Percentiles rank a stretch among this genome's conserved stretches.
These are phyloP conservation scores for Cercospora sp. DNA, from an alignment of 2,329 filamentous ascomycete species.

Conservation along the genomic window DNA sequence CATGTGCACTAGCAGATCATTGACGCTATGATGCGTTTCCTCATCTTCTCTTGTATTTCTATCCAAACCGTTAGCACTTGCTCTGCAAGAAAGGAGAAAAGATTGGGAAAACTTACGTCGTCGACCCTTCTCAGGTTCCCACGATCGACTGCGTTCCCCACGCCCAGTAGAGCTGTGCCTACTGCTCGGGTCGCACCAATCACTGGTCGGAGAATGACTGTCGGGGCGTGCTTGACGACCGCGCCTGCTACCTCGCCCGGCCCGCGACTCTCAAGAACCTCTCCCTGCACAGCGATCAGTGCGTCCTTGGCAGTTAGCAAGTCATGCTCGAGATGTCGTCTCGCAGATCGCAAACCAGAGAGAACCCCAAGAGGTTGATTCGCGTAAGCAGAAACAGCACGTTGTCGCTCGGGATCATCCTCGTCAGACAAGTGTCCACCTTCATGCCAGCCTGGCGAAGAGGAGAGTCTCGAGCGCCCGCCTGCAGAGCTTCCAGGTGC, in stretches of 20 bases:
- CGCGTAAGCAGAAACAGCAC: conserved; percentile 86
- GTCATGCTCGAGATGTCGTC: conserved; percentile 79
- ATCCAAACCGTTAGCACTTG: conserved; percentile 24
- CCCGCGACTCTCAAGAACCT: conserved; percentile 82
- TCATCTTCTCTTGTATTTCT: conserved; percentile 40
- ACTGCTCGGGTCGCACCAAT: conserved; percentile 88
- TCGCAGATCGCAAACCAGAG: conserved; percentile 81
- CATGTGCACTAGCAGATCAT: not conserved
- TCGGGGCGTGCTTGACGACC: conserved; percentile 81
- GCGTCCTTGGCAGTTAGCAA: conserved; percentile 84
- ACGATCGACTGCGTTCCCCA: conserved; percentile 87
- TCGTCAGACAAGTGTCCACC: conserved; percentile 53
- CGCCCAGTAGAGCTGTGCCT: conserved; percentile 85
- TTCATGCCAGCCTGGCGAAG: conserved; percentile 48
- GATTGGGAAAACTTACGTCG: conserved; percentile 68
- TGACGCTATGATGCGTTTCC: not conserved
- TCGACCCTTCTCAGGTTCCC: conserved; percentile 77
- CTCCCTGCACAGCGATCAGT: conserved; percentile 89
- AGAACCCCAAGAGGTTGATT: conserved; percentile 89
- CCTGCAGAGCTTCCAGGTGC: conserved; percentile 37
- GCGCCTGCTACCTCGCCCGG: conserved; percentile 78
- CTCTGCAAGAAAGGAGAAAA: not conserved
- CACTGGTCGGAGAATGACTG: conserved; percentile 84
- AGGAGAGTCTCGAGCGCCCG: conserved; percentile 22
- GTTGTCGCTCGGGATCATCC: conserved; percentile 67